Base-by-base conservation (phyloP, 2,329 filamentous ascomycete species). In the Clarireedia hainanense region DNA sequence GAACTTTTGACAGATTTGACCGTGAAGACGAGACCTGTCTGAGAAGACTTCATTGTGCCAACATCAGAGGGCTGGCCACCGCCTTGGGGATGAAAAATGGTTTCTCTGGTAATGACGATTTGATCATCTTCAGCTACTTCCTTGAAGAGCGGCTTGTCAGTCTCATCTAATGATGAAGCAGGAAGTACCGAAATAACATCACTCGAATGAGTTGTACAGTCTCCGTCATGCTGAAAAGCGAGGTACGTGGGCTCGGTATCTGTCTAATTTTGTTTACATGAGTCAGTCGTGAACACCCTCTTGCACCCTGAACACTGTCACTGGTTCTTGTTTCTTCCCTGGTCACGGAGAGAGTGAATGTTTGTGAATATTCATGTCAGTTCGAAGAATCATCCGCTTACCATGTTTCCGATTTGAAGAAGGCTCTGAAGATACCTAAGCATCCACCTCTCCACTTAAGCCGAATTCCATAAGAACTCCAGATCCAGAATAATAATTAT, bases 1-100 rank as follows among this genome's bases (percentile, higher is more conserved):
- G 78, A 77, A 69, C 76, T 79, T 52, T 85, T 81, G 23, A 82
- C 85, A 1, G 78, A 71, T 3, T 69, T 70, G 7, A 88, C 81
- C 20, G 73, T 64, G 61, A 88, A 84, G 17, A 23, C 47, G 12
- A 42, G 40, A 24, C 37, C 47, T 12, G 47, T 26, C 1, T 27
- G 27, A 14, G 39, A 6, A 15, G 39, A 42, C 10, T 69, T 71
- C 59, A 89, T 85, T 42, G 66, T 71, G 20, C 86, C 86, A 10
- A 76, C 74, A 59, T 90, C 86, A 0, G 80, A 84, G 0, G 86
- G 86, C 64, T 90, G 86, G 6, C 86, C 86, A 58, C 86, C 86
- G 20, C 86, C 86, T 68, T 90, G 86, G 0, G 84, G 81, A 59
- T 90, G 84, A 70, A 90, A 90, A 58, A 89, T 84, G n/a, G 86